Conservation (phyloP, 1,284 basidiomycete genomes). For the Cutaneotrichosporon cutaneum region DNA sequence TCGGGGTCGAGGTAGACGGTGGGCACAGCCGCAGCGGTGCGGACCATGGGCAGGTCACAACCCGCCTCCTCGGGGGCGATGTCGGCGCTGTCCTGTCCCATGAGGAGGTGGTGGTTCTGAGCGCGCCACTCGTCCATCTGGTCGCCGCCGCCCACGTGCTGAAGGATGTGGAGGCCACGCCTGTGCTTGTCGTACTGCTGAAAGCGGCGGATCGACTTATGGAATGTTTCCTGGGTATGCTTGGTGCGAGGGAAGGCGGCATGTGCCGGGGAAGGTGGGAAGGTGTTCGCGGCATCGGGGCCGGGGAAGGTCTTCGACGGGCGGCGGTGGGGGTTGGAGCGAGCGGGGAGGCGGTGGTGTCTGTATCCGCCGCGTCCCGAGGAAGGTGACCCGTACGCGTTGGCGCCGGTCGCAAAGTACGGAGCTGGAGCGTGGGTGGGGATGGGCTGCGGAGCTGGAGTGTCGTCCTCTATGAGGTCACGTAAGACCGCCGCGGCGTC, state of each 20-base stretch:
- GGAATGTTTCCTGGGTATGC: neutral
- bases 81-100: conserved; percentile 4
- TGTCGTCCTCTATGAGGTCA: neutral
- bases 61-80: neutral
- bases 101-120: conserved; percentile 14
- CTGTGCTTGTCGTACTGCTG: neutral
- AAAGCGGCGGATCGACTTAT: neutral
- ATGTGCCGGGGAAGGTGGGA: no score
- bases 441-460: no score
- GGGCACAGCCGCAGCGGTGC: conserved; percentile 2
- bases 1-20: conserved; percentile 20
- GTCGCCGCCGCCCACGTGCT: neutral
- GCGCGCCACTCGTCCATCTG: conserved; percentile 10
- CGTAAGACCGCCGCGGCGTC: neutral
- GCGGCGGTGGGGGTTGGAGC: neutral
- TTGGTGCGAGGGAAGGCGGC: no score
- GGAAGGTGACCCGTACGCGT: neutral
- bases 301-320: neutral
- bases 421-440: no score
- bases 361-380: neutral
- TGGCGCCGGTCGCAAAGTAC: neutral
- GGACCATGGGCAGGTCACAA: conserved; percentile 20
- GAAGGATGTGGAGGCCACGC: neutral
- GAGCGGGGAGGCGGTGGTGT: no score
- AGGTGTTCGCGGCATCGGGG: no score